Conservation (phyloP, 164 flowering plant species). For the Aristolochia californica region DNA sequence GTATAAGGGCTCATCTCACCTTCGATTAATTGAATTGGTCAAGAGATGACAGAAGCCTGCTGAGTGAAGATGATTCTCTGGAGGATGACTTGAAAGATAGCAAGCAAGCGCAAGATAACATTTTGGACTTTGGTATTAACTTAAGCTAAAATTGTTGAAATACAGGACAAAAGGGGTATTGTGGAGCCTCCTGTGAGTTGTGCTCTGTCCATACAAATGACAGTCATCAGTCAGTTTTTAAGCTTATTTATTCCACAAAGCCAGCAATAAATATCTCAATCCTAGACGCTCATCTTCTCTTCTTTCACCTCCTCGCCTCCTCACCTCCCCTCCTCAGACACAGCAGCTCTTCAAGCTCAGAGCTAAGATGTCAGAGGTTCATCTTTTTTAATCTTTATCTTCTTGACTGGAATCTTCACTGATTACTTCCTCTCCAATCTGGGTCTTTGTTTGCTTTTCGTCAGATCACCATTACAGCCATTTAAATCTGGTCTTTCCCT, state of each 20-base stretch:
- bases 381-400: conserved; percentile 8
- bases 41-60: too few relatives aligned
- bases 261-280: conserved; percentile 1
- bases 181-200: too few relatives aligned
- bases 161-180: background rate
- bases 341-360: conserved; percentile 7
- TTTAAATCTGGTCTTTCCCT: background rate
- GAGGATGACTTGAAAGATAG: too few relatives aligned
- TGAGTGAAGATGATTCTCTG: too few relatives aligned
- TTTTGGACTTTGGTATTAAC: background rate
- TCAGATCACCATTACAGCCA: conserved; percentile 12
- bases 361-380: conserved; percentile 5
- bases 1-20: too few relatives aligned
- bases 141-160: background rate
- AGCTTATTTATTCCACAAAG: conserved; percentile 1
- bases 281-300: background rate
- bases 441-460: conserved; percentile 7
- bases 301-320: conserved; percentile 8
- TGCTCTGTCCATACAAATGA: conserved; percentile 1
- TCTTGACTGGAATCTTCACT: background rate
- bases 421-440: conserved; percentile 7
- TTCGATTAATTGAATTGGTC: too few relatives aligned
- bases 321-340: conserved; percentile 1
- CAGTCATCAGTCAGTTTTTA: background rate
- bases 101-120: too few relatives aligned